Evolutionary conservation across 495 filamentous ascomycete species (phyloP).

Genomic region (Penicillium turbatum): DNA sequence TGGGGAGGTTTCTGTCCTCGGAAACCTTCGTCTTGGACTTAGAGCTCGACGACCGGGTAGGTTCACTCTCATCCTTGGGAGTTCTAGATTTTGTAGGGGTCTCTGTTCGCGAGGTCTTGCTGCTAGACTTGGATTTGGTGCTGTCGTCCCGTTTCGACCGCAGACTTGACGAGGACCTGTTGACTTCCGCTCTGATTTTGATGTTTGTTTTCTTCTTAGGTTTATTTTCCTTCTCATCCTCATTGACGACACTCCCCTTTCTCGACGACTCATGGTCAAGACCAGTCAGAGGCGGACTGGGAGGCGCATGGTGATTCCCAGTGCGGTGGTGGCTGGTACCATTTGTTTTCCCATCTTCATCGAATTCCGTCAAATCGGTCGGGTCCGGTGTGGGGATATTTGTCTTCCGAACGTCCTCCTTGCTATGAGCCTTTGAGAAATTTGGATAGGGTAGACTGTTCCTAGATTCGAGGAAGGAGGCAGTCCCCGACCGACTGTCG

Average conservation of each 20-base stretch:
- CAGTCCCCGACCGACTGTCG: constrained; percentile 37
- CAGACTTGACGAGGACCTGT: constrained; percentile 41
- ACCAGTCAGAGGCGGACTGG: constrained; percentile 60
- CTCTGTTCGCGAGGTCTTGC: constrained; percentile 36
- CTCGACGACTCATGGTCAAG: constrained; percentile 46
- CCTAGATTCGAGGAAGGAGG: constrained; percentile 48
- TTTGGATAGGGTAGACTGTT: constrained; percentile 74
- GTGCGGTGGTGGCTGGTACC: constrained; percentile 19
- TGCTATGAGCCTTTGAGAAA: constrained; percentile 88
- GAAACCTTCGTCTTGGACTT: constrained; percentile 33
- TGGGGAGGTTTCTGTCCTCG: constrained; percentile 31
- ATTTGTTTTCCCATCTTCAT: constrained; percentile 32
- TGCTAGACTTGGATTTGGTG: constrained; percentile 33
- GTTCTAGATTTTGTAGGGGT: constrained; percentile 41
- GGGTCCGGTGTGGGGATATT: constrained; percentile 73
- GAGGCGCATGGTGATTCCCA: constrained; percentile 45
- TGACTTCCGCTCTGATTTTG: constrained; percentile 40
- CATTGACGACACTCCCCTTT: constrained; percentile 39
- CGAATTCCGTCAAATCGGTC: constrained; percentile 63
- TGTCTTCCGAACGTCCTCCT: constrained; percentile 67
- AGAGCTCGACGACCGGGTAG: constrained; percentile 31
- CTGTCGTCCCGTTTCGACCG: constrained; percentile 37
- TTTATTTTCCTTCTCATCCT: constrained; percentile 40
- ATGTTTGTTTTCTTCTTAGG: constrained; percentile 35
- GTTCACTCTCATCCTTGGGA: constrained; percentile 29